These are phyloP conservation scores for Prillingera fragicola DNA, from an alignment of 1,284 basidiomycete genomes.

Conservation along the genomic window DNA sequence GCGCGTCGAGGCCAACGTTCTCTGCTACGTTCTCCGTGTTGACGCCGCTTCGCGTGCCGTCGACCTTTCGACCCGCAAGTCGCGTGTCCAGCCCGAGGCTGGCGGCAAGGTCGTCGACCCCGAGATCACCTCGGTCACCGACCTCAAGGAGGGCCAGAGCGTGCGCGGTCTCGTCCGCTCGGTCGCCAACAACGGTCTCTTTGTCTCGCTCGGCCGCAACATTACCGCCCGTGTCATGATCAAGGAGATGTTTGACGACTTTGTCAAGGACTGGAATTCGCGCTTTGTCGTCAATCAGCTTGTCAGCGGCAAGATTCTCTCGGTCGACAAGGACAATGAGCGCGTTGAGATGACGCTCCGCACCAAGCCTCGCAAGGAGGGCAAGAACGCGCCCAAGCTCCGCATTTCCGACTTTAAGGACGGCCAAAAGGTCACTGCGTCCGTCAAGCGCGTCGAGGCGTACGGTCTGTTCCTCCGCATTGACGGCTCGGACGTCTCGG, in stretches of 20 bases:
- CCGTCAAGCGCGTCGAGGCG: slow-evolving; percentile 66
- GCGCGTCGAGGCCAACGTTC: slow-evolving; percentile 60
- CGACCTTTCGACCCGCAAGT: slow-evolving; percentile 70
- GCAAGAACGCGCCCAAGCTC: slow-evolving; percentile 31
- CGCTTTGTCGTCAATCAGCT: slow-evolving; percentile 75
- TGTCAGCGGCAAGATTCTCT: slow-evolving; percentile 76
- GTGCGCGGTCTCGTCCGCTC: slow-evolving; percentile 86
- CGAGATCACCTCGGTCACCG: slow-evolving; percentile 60
- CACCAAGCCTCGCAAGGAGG: slow-evolving; percentile 51
- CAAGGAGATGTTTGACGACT: slow-evolving; percentile 85
- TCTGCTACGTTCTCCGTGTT: slow-evolving; percentile 64
- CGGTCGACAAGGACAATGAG: slow-evolving; percentile 62
- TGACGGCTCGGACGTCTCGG: slow-evolving; percentile 72
- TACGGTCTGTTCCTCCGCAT: slow-evolving; percentile 92
- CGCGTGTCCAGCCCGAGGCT: slow-evolving; percentile 53
- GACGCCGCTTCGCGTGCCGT: slow-evolving; percentile 64
- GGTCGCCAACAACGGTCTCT: slow-evolving; percentile 74
- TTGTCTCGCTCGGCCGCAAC: slow-evolving; percentile 74
- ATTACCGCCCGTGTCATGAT: slow-evolving; percentile 90
- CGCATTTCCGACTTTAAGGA: slow-evolving; percentile 58
- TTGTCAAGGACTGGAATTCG: slow-evolving; percentile 89
- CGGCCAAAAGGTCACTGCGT: slow-evolving; percentile 70
- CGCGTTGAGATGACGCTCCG: slow-evolving; percentile 85
- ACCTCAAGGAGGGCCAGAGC: slow-evolving; percentile 66
- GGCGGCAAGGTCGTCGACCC: slow-evolving; percentile 55